Base-by-base conservation (phyloP, 257 asterid species). In the Przewalskia tangutica region DNA sequence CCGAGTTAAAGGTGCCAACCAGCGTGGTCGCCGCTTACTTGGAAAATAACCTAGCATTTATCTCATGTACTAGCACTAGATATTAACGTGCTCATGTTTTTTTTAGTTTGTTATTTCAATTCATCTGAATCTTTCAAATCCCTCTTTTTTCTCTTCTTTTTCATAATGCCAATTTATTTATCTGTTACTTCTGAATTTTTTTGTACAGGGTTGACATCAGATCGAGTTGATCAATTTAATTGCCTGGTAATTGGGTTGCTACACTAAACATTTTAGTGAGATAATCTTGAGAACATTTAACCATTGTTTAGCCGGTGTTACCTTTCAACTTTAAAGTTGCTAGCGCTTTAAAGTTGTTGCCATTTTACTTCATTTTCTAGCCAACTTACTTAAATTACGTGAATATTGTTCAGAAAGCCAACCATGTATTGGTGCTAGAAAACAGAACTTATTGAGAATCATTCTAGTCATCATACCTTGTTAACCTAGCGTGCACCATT, bases 1-100 rank as follows among this genome's bases (percentile, higher is more conserved):
- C 86, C 88, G 97, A 70, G 91, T 92, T 53, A 88, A 86, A 88
- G 89, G 89, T 73, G 93, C 90, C 51, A 90, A 89, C 82, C 87
- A 82, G 65, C 93, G 95, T 17, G 88, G 93, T 11, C 92, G 87
- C 60, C 94, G 79, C 76, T 85, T 92, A 86, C 89, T 91, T 9
- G 91, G 92, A 51, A 89, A 89, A 82, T 92, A 89, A 77, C 34
- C 66, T 82, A 77, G 65, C 32, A 12, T 34, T 83, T 11, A 48
- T 36, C 85, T 8, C 50, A 7, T 66, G 71, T 51, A 27, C 42
- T 50, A 27, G 14, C 44, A 17, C 64, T 51, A 7, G 48, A 51
- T 53, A 9, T 48, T 38, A 18, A n/a, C 50, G 20, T 50, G 68
- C 66, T 54, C 59, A 5, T 67, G n/a, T n/a, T 9, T 6, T 5